Evolutionary conservation across 164 flowering plant species (phyloP).

Genomic region (Aristolochia contorta): DNA sequence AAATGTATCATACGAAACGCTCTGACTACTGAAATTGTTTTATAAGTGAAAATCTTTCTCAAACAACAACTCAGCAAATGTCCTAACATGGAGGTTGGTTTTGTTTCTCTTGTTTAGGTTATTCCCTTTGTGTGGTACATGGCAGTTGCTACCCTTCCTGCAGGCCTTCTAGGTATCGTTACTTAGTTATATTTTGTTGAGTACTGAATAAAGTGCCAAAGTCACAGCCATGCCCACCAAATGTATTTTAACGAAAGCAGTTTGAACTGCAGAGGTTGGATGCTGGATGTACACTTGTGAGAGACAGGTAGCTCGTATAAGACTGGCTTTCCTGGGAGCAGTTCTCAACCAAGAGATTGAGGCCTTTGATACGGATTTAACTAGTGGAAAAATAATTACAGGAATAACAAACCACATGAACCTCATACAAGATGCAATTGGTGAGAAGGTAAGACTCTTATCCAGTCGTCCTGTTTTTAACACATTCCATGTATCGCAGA

Average conservation of each 20-base stretch:
- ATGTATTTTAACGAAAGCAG: background rate
- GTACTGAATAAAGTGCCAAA: background rate
- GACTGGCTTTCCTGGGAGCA: conserved; percentile 40
- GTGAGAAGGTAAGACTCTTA: conserved; percentile 46
- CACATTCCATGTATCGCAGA: background rate
- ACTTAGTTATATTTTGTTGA: background rate
- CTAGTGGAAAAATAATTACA: conserved; percentile 42
- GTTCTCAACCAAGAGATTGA: conserved; percentile 54
- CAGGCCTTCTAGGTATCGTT: conserved; percentile 51
- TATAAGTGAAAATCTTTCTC: background rate
- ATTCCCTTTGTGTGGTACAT: conserved; percentile 68
- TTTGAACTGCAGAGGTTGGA: conserved; percentile 39
- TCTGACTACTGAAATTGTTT: background rate
- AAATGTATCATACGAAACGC: too few species aligned
- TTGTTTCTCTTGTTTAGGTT: conserved; percentile 24
- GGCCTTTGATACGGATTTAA: conserved; percentile 57
- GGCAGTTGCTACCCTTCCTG: conserved; percentile 67
- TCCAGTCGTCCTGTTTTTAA: background rate
- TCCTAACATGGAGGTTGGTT: background rate
- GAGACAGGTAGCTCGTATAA: conserved; percentile 35
- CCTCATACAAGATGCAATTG: conserved; percentile 65
- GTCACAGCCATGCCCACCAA: background rate
- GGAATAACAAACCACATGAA: conserved; percentile 58
- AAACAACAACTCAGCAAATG: background rate
- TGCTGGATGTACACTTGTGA: conserved; percentile 74